Evolutionary conservation across 2,329 filamentous ascomycete species (phyloP).

Genomic region (Colletotrichum paranaense): DNA sequence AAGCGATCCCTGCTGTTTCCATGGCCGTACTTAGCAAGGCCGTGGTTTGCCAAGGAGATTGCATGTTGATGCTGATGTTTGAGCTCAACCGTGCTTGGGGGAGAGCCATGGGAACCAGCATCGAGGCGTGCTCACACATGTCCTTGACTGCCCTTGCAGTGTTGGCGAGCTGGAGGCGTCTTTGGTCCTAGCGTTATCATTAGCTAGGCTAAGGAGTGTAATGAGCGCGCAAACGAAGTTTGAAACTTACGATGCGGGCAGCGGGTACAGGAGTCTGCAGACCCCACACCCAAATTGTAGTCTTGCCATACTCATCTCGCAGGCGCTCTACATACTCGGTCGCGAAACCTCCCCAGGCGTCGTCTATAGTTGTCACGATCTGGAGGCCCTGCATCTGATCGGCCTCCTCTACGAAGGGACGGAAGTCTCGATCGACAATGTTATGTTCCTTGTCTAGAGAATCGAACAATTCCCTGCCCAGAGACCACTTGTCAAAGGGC

Average conservation of each 20-base stretch:
- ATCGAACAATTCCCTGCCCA: conserved; percentile 80
- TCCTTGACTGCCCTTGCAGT: conserved; percentile 77
- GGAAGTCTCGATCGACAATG: conserved; percentile 87
- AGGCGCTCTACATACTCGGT: conserved; percentile 80
- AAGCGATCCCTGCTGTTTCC: conserved; percentile 82
- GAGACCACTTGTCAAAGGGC: conserved; percentile 83
- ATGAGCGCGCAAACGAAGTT: not conserved
- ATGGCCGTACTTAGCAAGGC: conserved; percentile 81
- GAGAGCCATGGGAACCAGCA: conserved; percentile 80
- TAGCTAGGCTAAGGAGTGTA: not conserved
- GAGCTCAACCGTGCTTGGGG: conserved; percentile 66
- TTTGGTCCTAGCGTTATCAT: conserved; percentile 58
- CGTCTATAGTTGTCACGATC: conserved; percentile 76
- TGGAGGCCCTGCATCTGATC: conserved; percentile 93
- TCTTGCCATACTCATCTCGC: conserved; percentile 91
- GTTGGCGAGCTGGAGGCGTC: conserved; percentile 76
- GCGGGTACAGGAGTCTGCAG: conserved; percentile 68
- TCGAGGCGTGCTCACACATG: conserved; percentile 76
- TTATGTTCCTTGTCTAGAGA: conserved; percentile 84
- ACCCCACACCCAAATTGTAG: conserved; percentile 88
- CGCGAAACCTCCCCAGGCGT: conserved; percentile 85
- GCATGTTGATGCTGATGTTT: conserved; percentile 69
- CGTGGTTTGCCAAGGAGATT: conserved; percentile 83
- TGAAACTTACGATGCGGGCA: conserved; percentile 11
- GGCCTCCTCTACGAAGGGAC: conserved; percentile 91